Evolutionary conservation across 371 early-diverging fungal genomes (phyloP), one percentile per base, ranked within the genome.

Genomic region (Zychaea mexicana): DNA sequence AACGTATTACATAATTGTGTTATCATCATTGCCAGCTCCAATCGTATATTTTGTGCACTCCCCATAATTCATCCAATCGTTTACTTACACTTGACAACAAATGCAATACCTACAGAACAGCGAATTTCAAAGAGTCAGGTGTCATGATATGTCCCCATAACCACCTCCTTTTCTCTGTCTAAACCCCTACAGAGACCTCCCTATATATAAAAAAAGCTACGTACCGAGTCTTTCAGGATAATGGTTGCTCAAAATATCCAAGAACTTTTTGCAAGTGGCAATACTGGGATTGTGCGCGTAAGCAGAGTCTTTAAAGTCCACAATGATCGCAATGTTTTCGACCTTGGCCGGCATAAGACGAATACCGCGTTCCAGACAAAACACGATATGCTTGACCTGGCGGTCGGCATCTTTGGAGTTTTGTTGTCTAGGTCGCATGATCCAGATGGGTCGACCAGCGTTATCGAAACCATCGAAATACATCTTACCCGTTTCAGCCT

Each of bases 141-240:
- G n/a, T n/a, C n/a, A n/a, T n/a, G n/a, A n/a, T n/a, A n/a, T n/a
- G n/a, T n/a, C n/a, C n/a, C n/a, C n/a, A n/a, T n/a, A n/a, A n/a
- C n/a, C n/a, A n/a, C n/a, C n/a, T n/a, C n/a, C n/a, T n/a, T n/a
- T n/a, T n/a, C n/a, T n/a, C n/a, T n/a, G n/a, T n/a, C n/a, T n/a
- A n/a, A n/a, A n/a, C n/a, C n/a, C n/a, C n/a, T n/a, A n/a, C n/a
- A n/a, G n/a, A n/a, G n/a, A n/a, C n/a, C n/a, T n/a, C n/a, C n/a
- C n/a, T n/a, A n/a, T n/a, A n/a, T n/a, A n/a, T n/a, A n/a, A n/a
- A n/a, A n/a, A n/a, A n/a, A n/a, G 32, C 19, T 52, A 76, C 82
- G 59, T 71, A 57, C 87, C 84, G 46, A 94, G 74, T 27, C 92
- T 83, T 72, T 96, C 96, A 3, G 95, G 95, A 67, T 96, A 97